Base-by-base conservation (phyloP, 768 basidiomycete species). In the Phanerochaete sordida region DNA sequence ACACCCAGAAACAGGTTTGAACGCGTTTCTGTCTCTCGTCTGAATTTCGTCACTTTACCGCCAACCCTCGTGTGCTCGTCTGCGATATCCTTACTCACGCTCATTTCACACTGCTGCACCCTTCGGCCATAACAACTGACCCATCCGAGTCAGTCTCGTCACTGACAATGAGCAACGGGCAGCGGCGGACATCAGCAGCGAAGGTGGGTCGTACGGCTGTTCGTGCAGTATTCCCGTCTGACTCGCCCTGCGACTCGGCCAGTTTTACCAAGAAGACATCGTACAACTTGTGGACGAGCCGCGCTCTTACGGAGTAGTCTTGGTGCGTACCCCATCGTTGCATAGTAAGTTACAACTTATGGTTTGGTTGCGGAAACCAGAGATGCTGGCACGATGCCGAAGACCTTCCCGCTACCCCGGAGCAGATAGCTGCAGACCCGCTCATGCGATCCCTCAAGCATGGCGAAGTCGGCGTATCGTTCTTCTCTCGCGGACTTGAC, bases 381-480 rank as follows among this genome's bases (percentile, higher is more conserved):
- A 84, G 91, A 74, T 91, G 88, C 67, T 95, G 93, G 93, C 88
- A 91, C 62, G 91, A 94, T 70, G 85, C 86, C 11, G 92, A 95
- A 64, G 91, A 92, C 60, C 69, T 83, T 15, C 80, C 79, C 31
- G 73, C 73, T 0, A 74, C 78, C 2, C 70, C 75, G 27, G 73
- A 75, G 35, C 72, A 78, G 57, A 65, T 60, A 51, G 49, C 54
- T 45, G 58, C 77, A 44, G 90, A 93, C 72, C 88, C 90, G 13
- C 77, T 93, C 55, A 84, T 91, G 80, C 81, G 92, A 48, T 85
- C 86, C 11, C 81, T 95, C 23, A 68, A 79, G 55, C 85, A 81
- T 56, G 93, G 93, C 43, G 93, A 95, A 79, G 87, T 94, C 46
- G 91, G 90, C 50, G 84, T 95, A 39, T 85, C 87, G 21, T 91